These are phyloP conservation scores for Juncus effusus DNA, from an alignment of 176 grass and related monocot genomes.

Conservation along the genomic window DNA sequence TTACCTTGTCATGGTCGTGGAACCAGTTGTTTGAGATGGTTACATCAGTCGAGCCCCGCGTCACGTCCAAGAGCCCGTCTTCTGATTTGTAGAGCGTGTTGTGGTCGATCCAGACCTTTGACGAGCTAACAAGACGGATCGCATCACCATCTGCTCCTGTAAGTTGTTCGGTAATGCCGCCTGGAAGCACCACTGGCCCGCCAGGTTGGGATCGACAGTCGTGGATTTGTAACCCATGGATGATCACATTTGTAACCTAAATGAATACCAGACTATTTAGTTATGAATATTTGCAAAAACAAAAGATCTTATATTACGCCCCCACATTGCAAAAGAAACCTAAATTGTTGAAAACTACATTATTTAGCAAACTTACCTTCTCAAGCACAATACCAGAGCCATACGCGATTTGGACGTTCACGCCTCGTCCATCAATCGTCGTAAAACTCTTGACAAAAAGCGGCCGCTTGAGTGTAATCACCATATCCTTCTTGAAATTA, in stretches of 20 bases:
- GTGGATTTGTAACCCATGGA: slow-evolving; percentile 78
- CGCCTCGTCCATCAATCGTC: slow-evolving; percentile 69
- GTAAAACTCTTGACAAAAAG: slow-evolving; percentile 12
- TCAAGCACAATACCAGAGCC: slow-evolving; percentile 65
- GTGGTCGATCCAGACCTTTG: slow-evolving; percentile 89
- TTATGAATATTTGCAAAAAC: no score
- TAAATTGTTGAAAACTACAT: no score
- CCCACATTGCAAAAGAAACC: no score
- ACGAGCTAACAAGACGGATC: slow-evolving; percentile 44
- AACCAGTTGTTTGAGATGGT: slow-evolving; percentile 39
- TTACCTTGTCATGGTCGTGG: slow-evolving; percentile 80
- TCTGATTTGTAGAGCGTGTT: slow-evolving; percentile 42
- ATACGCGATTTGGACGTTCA: slow-evolving; percentile 54
- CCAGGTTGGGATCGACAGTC: slow-evolving; percentile 27
- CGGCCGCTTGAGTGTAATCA: slow-evolving; percentile 55
- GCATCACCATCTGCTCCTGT: slow-evolving; percentile 54
- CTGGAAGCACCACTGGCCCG: slow-evolving; percentile 21
- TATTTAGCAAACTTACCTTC: slow-evolving; percentile 17
- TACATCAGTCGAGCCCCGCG: slow-evolving; percentile 58
- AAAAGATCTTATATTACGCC: no score
- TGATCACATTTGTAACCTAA: slow-evolving; percentile 49
- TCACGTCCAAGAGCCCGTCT: slow-evolving; percentile 45
- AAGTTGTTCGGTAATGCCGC: slow-evolving; percentile 15
- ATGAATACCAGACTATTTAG: neutral
- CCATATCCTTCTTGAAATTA: slow-evolving; percentile 51